Percentiles rank a stretch among this genome's conserved stretches.
These are phyloP conservation scores for Hebeloma cylindrosporum DNA, from an alignment of 768 basidiomycete genomes.

Conservation along the genomic window DNA sequence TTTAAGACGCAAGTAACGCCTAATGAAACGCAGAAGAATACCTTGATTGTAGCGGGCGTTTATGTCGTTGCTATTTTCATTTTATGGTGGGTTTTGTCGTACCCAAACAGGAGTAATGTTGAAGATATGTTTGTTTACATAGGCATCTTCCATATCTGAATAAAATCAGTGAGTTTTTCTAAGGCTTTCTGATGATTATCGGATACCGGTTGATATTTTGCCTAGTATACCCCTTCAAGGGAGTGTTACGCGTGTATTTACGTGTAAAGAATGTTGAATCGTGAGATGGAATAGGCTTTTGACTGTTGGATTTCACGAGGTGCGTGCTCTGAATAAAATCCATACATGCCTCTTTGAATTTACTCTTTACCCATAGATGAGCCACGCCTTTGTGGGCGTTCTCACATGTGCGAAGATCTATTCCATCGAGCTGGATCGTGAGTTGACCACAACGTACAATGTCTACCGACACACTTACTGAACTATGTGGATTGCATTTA, in stretches of 20 bases:
- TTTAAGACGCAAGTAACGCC: conserved; percentile 53
- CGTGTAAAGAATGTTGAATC: not conserved
- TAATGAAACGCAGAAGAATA: conserved; percentile 69
- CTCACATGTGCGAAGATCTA: conserved; percentile 86
- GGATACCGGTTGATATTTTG: conserved; percentile 1
- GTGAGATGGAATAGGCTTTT: conserved; percentile 50
- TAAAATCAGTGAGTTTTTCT: conserved; percentile 57
- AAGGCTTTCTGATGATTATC: not conserved
- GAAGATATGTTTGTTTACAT: not conserved
- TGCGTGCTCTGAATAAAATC: conserved; percentile 24
- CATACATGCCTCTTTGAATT: not conserved
- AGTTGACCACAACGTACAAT: conserved; percentile 29
- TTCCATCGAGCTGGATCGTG: conserved; percentile 85
- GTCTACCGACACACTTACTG: not conserved
- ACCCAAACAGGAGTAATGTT: not conserved
- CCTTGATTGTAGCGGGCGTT: conserved; percentile 75
- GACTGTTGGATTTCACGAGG: conserved; percentile 90
- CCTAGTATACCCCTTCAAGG: conserved; percentile 92
- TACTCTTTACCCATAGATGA: conserved; percentile 56
- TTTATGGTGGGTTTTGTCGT: conserved; percentile 56
- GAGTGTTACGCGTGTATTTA: conserved; percentile 26
- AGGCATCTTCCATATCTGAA: conserved; percentile 82
- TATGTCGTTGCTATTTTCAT: conserved; percentile 79
- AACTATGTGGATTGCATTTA: conserved; percentile 12
- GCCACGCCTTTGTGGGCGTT: conserved; percentile 78